phyloP scores from a whole-genome alignment of 78 protist genomes.

The Dictyostelium citrinum region DNA sequence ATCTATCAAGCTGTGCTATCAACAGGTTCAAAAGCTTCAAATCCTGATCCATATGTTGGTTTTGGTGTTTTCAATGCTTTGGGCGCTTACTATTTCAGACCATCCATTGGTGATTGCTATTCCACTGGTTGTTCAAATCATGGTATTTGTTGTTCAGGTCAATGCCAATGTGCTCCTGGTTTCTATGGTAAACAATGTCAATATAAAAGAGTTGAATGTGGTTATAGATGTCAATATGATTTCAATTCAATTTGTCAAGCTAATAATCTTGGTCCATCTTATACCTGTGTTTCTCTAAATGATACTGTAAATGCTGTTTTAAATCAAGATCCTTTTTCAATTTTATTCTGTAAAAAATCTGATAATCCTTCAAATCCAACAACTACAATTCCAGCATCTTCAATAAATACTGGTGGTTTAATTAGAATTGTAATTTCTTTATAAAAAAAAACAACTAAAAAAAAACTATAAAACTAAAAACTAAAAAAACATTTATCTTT shows the following conservation, averaged over 20 bases:
- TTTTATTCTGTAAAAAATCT: not conserved
- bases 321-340: conserved; percentile 1
- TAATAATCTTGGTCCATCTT: not conserved
- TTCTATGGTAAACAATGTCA: conserved; percentile 30
- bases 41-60: not conserved
- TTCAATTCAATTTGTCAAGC: not conserved
- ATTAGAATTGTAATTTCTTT: not conserved
- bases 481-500: too few relatives aligned
- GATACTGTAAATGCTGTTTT: not conserved
- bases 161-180: conserved; percentile 26
- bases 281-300: not conserved
- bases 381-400: not conserved
- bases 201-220: not conserved
- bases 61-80: conserved; percentile 42
- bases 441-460: not conserved
- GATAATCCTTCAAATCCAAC: not conserved
- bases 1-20: conserved; percentile 25
- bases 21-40: not conserved
- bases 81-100: conserved; percentile 5
- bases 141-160: conserved; percentile 9
- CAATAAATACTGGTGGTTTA: not conserved
- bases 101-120: not conserved
- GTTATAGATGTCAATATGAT: not conserved
- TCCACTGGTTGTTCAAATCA: conserved; percentile 8
- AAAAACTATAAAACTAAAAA: too few relatives aligned